A percentile compares a stretch with the other conserved stretches of the same genome.
These are phyloP conservation scores for Penicillium crustosum DNA, from an alignment of 2,329 filamentous ascomycete species.

Conservation along the genomic window DNA sequence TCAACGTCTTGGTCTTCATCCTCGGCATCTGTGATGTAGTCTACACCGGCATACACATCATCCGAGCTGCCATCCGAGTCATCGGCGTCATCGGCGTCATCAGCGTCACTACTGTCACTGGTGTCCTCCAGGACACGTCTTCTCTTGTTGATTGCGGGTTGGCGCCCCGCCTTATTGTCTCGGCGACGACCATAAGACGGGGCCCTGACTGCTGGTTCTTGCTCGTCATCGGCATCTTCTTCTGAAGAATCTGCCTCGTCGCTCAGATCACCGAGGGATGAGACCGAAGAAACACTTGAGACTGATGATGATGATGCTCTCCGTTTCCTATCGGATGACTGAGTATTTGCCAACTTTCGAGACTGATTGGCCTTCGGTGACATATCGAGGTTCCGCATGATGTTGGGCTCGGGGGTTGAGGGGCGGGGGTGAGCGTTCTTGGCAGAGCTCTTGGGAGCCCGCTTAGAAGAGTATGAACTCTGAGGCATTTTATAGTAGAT, in stretches of 20 bases:
- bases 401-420: slow-evolving; percentile 26
- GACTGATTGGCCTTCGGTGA: slow-evolving; percentile 26
- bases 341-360: slow-evolving; percentile 28
- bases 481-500: slow-evolving; percentile 24
- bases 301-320: slow-evolving; percentile 38
- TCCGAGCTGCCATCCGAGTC: slow-evolving; percentile 52
- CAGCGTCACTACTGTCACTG: slow-evolving; percentile 34
- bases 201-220: slow-evolving; percentile 43
- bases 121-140: slow-evolving; percentile 37
- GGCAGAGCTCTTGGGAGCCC: slow-evolving; percentile 26
- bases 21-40: slow-evolving; percentile 76
- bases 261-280: slow-evolving; percentile 37
- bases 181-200: slow-evolving; percentile 44
- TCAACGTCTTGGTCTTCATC: slow-evolving; percentile 77
- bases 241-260: slow-evolving; percentile 41
- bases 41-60: slow-evolving; percentile 73
- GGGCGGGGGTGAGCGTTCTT: slow-evolving; percentile 27
- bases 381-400: slow-evolving; percentile 24
- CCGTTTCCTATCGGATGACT: slow-evolving; percentile 34
- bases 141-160: slow-evolving; percentile 33
- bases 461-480: slow-evolving; percentile 29
- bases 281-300: slow-evolving; percentile 41
- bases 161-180: slow-evolving; percentile 43
- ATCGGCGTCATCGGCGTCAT: slow-evolving; percentile 37
- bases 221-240: slow-evolving; percentile 45